Base-by-base conservation (phyloP, 441 rosid genomes). In the Croton laevigatus region DNA sequence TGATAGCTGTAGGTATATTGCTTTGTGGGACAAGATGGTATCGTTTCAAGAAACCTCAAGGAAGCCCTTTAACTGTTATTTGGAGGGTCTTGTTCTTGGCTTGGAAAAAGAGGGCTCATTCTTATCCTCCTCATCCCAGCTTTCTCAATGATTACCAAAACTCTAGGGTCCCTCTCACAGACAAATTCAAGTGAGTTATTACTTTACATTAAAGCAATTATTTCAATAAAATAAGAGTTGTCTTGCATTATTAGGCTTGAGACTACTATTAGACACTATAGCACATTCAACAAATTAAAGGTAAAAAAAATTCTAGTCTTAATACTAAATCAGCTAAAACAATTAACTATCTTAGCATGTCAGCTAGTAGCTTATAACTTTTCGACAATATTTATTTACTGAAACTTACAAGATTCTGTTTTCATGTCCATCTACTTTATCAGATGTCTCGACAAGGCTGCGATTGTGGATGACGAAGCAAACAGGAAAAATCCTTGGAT, bases 371-470 rank as follows among this genome's bases (percentile, higher is more conserved):
- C 51, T 46, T 11, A 12, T 46, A 46, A 11, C 17, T 46, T 16
- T 46, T 46, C n/a, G 4, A 46, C 16, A 11, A 14, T 46, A 11
- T 46, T 59, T 17, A 23, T 44, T 20, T 5, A 11, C 8, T 2
- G 40, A 23, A 59, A 53, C 27, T 38, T 40, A 44, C 37, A 45
- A 17, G 13, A 52, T 64, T 32, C 57, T n/a, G 17, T 66, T 46
- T n/a, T n/a, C 61, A 27, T 62, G 20, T 34, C 53, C 60, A 38
- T 71, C 64, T 71, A 64, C 6, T 38, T 69, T 17, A 10, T 40
- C 9, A 93, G 94, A 80, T 88, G 83, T 69, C 85, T 91, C 1
- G 97, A 94, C 81, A 91, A 87, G 82, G 98, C 97, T 2, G 94
- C 97, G 1, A 75, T 91, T 57, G 40, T 82, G 14, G 83, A 78